Evolutionary conservation across 179 eudicot species (phyloP).

Genomic region (Heliamphora pulchella): DNA sequence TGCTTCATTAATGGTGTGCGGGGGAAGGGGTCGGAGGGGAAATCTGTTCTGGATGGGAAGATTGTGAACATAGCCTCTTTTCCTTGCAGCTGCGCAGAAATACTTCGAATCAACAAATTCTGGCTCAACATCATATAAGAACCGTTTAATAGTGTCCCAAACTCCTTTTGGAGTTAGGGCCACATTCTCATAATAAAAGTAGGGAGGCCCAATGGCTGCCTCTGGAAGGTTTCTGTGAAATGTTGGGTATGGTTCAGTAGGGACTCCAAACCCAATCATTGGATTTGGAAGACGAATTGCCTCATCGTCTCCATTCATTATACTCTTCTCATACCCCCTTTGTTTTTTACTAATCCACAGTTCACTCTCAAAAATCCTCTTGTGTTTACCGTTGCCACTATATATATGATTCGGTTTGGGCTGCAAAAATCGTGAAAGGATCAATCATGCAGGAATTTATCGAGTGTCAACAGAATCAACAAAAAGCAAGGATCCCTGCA

Average conservation of each 20-base stretch:
- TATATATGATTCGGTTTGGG: conserved; percentile 9
- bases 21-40: conserved; percentile 58
- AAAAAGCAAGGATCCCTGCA: background rate
- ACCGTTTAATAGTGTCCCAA: conserved; percentile 54
- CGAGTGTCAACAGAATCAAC: background rate
- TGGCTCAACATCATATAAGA: conserved; percentile 53
- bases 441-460: background rate
- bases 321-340: conserved; percentile 11
- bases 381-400: background rate
- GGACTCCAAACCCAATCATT: conserved; percentile 76
- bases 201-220: conserved; percentile 53
- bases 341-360: conserved; percentile 33
- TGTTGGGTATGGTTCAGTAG: conserved; percentile 13
- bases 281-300: conserved; percentile 38
- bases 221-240: conserved; percentile 32
- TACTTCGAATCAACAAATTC: conserved; percentile 72
- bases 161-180: conserved; percentile 67
- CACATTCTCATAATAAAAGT: conserved; percentile 66
- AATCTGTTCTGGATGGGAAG: conserved; percentile 44
- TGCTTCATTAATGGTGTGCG: conserved; percentile 59
- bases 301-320: conserved; percentile 25
- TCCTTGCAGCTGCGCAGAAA: conserved; percentile 65
- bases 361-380: conserved; percentile 35
- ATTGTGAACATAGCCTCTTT: conserved; percentile 69
- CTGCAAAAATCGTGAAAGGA: conserved; percentile 16